Percentiles rank a stretch among this genome's conserved stretches.
Evolutionary conservation across 306 rosid species (phyloP).

Genomic region (Neltuma alba): DNA sequence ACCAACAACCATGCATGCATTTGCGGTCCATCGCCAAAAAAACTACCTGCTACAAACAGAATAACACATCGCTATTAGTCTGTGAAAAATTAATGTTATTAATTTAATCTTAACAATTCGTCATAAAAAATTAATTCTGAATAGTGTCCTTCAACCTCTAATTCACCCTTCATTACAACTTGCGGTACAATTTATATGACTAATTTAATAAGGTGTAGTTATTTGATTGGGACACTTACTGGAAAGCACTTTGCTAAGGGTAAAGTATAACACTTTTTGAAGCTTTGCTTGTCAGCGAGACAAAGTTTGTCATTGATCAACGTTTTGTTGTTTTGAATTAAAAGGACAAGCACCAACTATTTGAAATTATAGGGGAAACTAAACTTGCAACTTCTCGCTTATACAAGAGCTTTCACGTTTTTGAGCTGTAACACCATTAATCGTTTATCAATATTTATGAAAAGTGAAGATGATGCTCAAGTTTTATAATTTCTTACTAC

Average conservation of each 20-base stretch:
- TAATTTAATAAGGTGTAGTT: background rate
- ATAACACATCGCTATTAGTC: background rate
- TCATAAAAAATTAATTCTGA: background rate
- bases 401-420: too few relatives aligned
- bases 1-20: background rate
- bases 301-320: background rate
- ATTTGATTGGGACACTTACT: background rate
- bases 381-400: too few relatives aligned
- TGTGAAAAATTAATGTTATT: background rate
- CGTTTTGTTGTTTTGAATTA: too few relatives aligned
- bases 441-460: background rate
- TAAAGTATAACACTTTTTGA: too few relatives aligned
- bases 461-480: background rate
- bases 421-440: too few relatives aligned
- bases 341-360: too few relatives aligned
- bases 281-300: background rate
- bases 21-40: background rate
- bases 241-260: too few relatives aligned
- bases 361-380: too few relatives aligned
- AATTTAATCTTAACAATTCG: background rate
- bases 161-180: background rate
- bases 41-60: background rate
- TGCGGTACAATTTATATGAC: background rate
- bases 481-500: background rate
- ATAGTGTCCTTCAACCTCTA: too few relatives aligned